A percentile compares a stretch with the other conserved stretches of the same genome.
These are phyloP conservation scores for Carex arenaria DNA, from an alignment of 202 grass and related monocot genomes.

Conservation along the genomic window DNA sequence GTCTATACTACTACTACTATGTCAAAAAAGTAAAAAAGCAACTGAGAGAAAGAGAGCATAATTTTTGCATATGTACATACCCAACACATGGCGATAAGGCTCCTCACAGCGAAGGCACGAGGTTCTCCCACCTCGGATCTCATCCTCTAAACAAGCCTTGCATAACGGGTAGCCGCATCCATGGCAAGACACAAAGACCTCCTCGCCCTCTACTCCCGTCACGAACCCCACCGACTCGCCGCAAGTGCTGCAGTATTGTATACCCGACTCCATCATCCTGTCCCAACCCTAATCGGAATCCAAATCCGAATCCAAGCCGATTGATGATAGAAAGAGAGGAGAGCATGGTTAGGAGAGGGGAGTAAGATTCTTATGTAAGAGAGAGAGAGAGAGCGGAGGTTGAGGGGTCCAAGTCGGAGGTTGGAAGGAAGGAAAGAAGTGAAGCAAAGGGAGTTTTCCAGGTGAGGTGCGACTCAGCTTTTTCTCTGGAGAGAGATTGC, in stretches of 20 bases:
- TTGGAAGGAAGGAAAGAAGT: constrained; percentile 85
- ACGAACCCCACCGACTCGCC: constrained; percentile 35
- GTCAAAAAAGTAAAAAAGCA: neutral
- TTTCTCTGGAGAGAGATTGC: constrained; percentile 40
- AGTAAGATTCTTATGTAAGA: constrained; percentile 19
- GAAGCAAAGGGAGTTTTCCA: constrained; percentile 65
- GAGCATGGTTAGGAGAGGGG: neutral
- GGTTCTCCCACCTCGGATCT: constrained; percentile 55
- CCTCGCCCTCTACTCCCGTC: constrained; percentile 37
- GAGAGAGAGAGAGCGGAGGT: constrained; percentile 32
- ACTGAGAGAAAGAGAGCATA: neutral
- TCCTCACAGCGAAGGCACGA: constrained; percentile 65
- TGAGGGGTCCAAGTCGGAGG: constrained; percentile 66
- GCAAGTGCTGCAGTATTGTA: constrained; percentile 35
- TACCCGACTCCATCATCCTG: constrained; percentile 42
- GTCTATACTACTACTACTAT: neutral
- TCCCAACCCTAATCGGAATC: neutral
- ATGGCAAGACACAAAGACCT: constrained; percentile 68
- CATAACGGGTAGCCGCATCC: constrained; percentile 82
- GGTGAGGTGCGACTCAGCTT: constrained; percentile 33
- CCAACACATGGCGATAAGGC: constrained; percentile 25
- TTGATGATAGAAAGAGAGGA: constrained; percentile 2
- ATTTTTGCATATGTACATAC: constrained; percentile 5
- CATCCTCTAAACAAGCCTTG: constrained; percentile 74
- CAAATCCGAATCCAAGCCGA: neutral